These are phyloP conservation scores for Coniochaeta sp. DNA, from an alignment of 2,329 filamentous ascomycete genomes.

Conservation along the genomic window DNA sequence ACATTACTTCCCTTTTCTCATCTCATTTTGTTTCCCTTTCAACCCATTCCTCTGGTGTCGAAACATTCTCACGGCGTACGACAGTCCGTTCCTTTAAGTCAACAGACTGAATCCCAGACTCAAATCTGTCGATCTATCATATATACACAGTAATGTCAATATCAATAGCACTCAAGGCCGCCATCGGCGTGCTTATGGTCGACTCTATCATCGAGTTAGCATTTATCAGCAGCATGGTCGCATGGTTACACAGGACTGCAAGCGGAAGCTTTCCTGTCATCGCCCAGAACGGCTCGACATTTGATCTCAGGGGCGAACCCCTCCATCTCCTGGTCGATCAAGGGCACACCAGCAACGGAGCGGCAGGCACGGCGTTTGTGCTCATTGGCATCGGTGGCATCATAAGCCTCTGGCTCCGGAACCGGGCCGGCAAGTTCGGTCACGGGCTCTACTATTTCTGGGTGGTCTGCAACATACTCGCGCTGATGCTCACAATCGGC, in stretches of 20 bases:
- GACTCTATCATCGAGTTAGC: constrained; percentile 29
- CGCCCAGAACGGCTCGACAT: constrained; percentile 8
- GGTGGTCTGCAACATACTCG: constrained; percentile 23
- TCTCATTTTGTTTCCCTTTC: neutral
- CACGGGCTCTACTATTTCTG: constrained; percentile 23
- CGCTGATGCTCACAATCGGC: constrained; percentile 24
- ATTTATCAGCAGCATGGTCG: constrained; percentile 28
- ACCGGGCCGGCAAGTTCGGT: constrained; percentile 9
- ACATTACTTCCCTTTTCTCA: neutral
- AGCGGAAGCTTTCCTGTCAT: constrained; percentile 10
- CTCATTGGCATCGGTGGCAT: constrained; percentile 24
- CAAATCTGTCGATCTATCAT: neutral
- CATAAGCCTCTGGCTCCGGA: constrained; percentile 20
- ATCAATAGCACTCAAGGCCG: constrained; percentile 10
- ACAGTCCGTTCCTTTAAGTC: neutral
- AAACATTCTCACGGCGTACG: neutral
- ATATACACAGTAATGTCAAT: neutral
- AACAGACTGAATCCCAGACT: neutral
- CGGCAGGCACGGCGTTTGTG: constrained; percentile 27
- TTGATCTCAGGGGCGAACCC: constrained; percentile 21
- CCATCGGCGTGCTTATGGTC: constrained; percentile 23
- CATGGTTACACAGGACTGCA: constrained; percentile 25
- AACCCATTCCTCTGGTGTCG: neutral
- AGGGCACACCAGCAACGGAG: constrained; percentile 32
- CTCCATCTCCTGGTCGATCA: constrained; percentile 26